Evolutionary conservation across 768 basidiomycete species (phyloP).

Genomic region (Suillus tomentosus): DNA sequence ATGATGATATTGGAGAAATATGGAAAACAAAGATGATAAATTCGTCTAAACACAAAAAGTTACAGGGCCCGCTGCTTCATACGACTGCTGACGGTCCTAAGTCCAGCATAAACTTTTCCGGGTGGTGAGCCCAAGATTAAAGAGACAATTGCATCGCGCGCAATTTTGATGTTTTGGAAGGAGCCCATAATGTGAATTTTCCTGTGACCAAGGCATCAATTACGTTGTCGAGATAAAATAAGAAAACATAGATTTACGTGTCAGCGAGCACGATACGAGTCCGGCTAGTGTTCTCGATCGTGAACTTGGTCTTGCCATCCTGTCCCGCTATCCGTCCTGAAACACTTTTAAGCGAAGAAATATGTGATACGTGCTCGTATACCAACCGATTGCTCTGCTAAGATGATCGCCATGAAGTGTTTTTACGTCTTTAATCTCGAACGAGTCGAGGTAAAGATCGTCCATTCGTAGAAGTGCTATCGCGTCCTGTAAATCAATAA

Average conservation of each 20-base stretch:
- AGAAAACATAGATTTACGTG: conserved; percentile 59
- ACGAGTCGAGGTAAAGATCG: conserved; percentile 96
- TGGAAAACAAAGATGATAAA: conserved; percentile 13
- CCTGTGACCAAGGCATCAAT: conserved; percentile 41
- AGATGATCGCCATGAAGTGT: conserved; percentile 97
- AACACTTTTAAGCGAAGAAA: conserved; percentile 13
- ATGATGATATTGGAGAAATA: conserved; percentile 4
- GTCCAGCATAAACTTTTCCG: conserved; percentile 88
- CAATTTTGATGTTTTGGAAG: conserved; percentile 98
- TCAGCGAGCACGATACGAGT: conserved; percentile 99
- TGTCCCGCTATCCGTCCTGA: conserved; percentile 96
- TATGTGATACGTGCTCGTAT: not conserved
- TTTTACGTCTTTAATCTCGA: conserved; percentile 99
- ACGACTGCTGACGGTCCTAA: conserved; percentile 88
- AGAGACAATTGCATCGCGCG: conserved; percentile 93
- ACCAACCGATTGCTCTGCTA: conserved; percentile 90
- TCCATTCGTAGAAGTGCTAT: conserved; percentile 94
- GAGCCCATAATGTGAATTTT: conserved; percentile 99
- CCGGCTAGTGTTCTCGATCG: conserved; percentile 94
- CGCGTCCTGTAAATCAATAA: conserved; percentile 63
- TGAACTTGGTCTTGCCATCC: conserved; percentile 98
- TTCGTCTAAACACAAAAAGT: conserved; percentile 19
- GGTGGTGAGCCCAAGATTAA: conserved; percentile 95
- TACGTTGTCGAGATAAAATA: conserved; percentile 15
- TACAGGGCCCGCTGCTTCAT: conserved; percentile 91